Evolutionary conservation across 352 stramenopile species (phyloP).

Genomic region (Phytophthora chlamydospora): DNA sequence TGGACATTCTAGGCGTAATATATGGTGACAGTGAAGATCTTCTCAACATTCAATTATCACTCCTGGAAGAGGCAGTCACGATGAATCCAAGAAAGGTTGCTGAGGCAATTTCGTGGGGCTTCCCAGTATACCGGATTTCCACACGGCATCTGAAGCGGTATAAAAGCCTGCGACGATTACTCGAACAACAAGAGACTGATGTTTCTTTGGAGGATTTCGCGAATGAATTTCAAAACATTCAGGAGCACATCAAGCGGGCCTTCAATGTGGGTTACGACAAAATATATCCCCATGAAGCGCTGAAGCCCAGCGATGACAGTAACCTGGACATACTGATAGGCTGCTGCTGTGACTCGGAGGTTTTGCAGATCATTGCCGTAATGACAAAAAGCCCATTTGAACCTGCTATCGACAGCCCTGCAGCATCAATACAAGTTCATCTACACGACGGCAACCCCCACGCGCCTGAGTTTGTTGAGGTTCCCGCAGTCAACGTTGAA

Average conservation of each 20-base stretch:
- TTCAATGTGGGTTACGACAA: constrained; percentile 10
- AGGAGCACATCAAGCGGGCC: constrained; percentile 22
- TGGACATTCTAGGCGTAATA: constrained; percentile 34
- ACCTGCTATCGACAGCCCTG: background rate
- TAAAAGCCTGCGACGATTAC: constrained; percentile 23
- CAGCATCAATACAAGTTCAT: background rate
- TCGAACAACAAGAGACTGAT: constrained; percentile 11
- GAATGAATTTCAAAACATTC: constrained; percentile 30
- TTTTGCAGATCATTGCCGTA: constrained; percentile 27
- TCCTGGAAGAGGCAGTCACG: constrained; percentile 42
- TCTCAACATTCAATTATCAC: constrained; percentile 35
- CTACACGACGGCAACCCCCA: background rate
- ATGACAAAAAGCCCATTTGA: constrained; percentile 11
- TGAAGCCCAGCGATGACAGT: background rate
- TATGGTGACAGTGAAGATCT: constrained; percentile 34
- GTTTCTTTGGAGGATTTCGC: constrained; percentile 30
- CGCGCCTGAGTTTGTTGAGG: background rate
- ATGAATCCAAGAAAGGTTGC: constrained; percentile 34
- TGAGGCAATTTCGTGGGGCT: constrained; percentile 38
- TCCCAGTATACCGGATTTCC: constrained; percentile 32
- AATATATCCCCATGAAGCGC: constrained; percentile 8
- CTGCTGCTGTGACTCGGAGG: constrained; percentile 25
- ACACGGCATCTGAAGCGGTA: constrained; percentile 45
- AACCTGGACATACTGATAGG: constrained; percentile 25
- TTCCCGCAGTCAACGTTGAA: background rate